Conservation (phyloP, 2,329 filamentous ascomycete genomes). For the Colletotrichum ledebouriae region DNA sequence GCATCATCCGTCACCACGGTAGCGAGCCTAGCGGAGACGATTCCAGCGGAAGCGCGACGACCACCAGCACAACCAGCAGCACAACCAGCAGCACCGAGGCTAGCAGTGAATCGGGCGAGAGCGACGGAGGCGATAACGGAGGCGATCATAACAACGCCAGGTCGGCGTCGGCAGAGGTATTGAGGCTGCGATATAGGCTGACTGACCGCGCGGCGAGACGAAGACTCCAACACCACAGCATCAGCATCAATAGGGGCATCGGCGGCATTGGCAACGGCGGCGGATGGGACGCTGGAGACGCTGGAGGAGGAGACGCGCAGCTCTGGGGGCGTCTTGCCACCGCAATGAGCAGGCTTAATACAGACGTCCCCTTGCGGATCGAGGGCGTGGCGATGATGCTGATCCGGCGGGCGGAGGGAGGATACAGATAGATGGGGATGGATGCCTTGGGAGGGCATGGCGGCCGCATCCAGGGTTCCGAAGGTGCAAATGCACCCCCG, state of each 20-base stretch:
- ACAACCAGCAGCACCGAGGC: not conserved
- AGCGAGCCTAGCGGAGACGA: not conserved
- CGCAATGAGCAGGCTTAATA: not conserved
- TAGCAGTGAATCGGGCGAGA: not conserved
- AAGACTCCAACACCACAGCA: not conserved
- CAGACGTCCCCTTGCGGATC: not conserved
- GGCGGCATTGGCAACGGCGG: not conserved
- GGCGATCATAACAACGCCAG: not conserved
- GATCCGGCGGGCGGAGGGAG: not conserved
- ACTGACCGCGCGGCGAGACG: not conserved
- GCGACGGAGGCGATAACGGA: not conserved
- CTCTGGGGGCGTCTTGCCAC: not conserved
- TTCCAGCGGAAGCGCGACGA: not conserved
- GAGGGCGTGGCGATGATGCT: not conserved
- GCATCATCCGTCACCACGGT: not conserved
- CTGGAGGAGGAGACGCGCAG: not conserved
- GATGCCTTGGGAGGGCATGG: not conserved
- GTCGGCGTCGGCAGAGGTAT: not conserved
- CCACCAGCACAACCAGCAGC: not conserved
- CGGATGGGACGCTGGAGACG: not conserved
- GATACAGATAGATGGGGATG: not conserved
- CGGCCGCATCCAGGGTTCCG: no score
- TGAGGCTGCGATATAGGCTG: not conserved
- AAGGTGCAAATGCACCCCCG: no score
- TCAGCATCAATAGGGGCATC: not conserved